Base-by-base conservation (phyloP, 805 yeast genomes). In the Cyberlindnera nakhonratchasimensis region DNA sequence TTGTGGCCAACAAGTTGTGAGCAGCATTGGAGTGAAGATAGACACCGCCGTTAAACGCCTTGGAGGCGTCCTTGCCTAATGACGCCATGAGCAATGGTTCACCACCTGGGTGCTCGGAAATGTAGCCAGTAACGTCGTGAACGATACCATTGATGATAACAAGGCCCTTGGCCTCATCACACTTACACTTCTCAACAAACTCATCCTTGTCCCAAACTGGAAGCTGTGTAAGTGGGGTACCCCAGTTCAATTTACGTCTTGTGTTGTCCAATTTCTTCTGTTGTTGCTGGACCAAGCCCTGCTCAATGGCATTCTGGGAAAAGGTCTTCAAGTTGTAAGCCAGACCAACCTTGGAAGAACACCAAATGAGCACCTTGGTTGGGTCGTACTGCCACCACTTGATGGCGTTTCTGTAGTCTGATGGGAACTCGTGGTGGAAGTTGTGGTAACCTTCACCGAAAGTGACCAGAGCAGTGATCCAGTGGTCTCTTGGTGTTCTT, bases 391-490 rank as follows among this genome's bases (percentile, higher is more conserved):
- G 91, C 71, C 80, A 85, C 93, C 93, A 85, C 61, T 79, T 82
- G 59, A 85, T 73, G 31, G 93, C 93, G 62, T 85, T 85, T 75
- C 95, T 79, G 75, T 85, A 86, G 67, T 86, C 95, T 18, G 86
- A 76, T 57, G 95, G 93, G 75, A 85, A 86, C 70, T 85, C 95
- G 63, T 86, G 95, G 65, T 86, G 95, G 79, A 85, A 86, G 68
- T 86, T 86, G 60, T 86, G 93, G 72, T 85, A 84, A 52, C 95
- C 95, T 67, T 86, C 95, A 65, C 95, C 95, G 57, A 85, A 84
- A 1, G 95, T 86, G 45, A 84, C 88, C 44, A 85, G 67, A 6
- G 93, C 93, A 40, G 93, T 84, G 48, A 86, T 57, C 60, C 79
- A 76, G 65, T 84, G 89, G 66, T 86, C 91, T 68, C 93, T 76